Evolutionary conservation across 257 asterid genomes (phyloP).

Genomic region (Solanum raphanifolium): DNA sequence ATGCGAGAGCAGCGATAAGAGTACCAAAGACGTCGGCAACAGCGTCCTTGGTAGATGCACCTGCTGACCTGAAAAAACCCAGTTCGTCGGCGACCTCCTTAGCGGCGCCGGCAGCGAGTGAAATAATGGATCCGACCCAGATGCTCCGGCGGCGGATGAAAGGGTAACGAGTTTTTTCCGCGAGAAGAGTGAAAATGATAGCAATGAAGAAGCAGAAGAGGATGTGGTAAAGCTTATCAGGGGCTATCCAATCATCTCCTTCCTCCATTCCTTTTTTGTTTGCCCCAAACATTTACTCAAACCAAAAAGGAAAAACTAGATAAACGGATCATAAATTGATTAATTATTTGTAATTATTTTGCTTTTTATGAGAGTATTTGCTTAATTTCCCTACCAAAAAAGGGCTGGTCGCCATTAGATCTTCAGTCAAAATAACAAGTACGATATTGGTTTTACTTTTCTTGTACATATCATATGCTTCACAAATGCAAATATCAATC

Average conservation of each 20-base stretch:
- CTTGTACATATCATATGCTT: neutral
- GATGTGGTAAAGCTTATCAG: slow-evolving; percentile 59
- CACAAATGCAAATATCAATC: neutral
- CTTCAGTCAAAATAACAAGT: neutral
- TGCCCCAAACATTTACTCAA: neutral
- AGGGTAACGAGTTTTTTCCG: slow-evolving; percentile 31
- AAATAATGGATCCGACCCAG: slow-evolving; percentile 59
- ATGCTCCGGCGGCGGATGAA: slow-evolving; percentile 54
- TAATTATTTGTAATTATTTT: too few relatives aligned
- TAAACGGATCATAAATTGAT: too few relatives aligned
- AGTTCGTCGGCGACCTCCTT: slow-evolving; percentile 81
- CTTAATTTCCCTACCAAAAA: too few relatives aligned
- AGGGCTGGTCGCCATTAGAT: neutral
- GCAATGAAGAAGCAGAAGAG: slow-evolving; percentile 67
- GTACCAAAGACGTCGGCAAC: slow-evolving; percentile 55
- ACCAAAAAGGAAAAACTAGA: neutral
- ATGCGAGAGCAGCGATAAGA: slow-evolving; percentile 35
- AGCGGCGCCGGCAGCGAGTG: slow-evolving; percentile 58
- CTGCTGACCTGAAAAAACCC: slow-evolving; percentile 66
- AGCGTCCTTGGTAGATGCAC: slow-evolving; percentile 74
- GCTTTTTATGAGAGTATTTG: too few relatives aligned
- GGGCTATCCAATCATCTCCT: slow-evolving; percentile 74
- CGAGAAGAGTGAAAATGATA: slow-evolving; percentile 31
- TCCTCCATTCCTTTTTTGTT: slow-evolving; percentile 32
- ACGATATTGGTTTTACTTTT: neutral